Conservation (phyloP, 1,284 basidiomycete species). For the Boletus sp. region DNA sequence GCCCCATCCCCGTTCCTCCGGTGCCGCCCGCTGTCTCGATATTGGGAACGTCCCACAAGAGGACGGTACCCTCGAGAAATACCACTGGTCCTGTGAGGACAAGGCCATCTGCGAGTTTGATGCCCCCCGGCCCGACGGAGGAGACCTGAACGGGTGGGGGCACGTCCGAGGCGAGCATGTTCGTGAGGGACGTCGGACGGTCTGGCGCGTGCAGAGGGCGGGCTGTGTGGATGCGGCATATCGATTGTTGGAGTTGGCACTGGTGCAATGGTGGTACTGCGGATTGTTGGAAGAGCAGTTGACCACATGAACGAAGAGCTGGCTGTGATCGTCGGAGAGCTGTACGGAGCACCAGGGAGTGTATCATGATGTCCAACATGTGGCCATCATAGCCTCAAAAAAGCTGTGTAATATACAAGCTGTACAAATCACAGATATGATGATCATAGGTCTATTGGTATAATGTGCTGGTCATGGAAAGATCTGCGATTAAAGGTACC, state of each 20-base stretch:
- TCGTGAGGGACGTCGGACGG: conserved; percentile 51
- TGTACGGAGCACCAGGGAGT: conserved; percentile 7
- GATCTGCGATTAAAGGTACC: too few relatives aligned
- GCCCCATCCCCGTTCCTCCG: background rate
- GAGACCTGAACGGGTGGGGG: conserved; percentile 73
- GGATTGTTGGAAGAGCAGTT: background rate
- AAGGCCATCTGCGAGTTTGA: conserved; percentile 75
- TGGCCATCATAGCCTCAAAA: too few relatives aligned
- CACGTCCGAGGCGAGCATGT: conserved; percentile 71
- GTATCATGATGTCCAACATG: conserved; percentile 13
- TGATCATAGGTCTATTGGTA: background rate
- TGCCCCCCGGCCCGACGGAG: conserved; percentile 61
- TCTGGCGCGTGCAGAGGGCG: conserved; percentile 20
- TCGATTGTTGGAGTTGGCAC: conserved; percentile 1
- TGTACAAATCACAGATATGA: too few relatives aligned
- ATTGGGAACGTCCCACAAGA: conserved; percentile 87
- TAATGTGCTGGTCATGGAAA: background rate
- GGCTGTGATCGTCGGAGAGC: conserved; percentile 9
- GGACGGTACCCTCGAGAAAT: conserved; percentile 85
- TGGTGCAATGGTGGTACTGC: background rate
- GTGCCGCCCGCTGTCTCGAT: background rate
- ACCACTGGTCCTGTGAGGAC: conserved; percentile 78
- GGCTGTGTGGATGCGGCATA: conserved; percentile 26
- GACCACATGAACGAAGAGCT: conserved; percentile 1
- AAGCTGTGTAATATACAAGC: too few relatives aligned